phyloP scores from a whole-genome alignment of 176 grass and related monocot species.

The Cenchrus purpureus region DNA sequence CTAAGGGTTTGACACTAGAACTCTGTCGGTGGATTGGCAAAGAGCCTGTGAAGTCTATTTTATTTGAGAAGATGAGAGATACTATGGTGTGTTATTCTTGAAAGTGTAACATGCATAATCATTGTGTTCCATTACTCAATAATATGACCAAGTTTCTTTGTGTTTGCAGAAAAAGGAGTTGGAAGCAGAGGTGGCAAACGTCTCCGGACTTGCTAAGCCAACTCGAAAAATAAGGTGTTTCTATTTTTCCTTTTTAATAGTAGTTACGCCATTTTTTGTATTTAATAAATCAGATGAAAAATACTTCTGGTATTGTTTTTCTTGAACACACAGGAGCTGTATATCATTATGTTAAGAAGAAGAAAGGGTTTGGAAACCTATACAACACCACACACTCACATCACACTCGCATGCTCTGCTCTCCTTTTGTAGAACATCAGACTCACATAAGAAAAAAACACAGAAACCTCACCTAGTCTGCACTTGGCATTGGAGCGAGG shows the following conservation, averaged over 20 bases:
- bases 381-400: no score
- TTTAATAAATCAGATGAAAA: background rate
- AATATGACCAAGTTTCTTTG: constrained; percentile 31
- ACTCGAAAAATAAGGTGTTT: constrained; percentile 97
- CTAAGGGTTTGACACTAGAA: constrained; percentile 95
- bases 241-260: background rate
- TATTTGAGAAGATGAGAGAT: constrained; percentile 99
- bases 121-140: background rate
- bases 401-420: no score
- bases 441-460: no score
- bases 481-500: no score
- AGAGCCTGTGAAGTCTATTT: constrained; percentile 95
- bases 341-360: no score
- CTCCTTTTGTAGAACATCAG: no score
- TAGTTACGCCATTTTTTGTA: background rate
- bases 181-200: constrained; percentile 90
- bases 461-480: no score
- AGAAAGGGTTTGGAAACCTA: no score
- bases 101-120: background rate
- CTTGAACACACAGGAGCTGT: no score
- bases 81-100: constrained; percentile 74
- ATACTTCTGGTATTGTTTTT: background rate
- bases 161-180: constrained; percentile 96
- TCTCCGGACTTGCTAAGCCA: constrained; percentile 76
- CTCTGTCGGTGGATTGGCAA: constrained; percentile 99